A percentile compares a stretch with the other conserved stretches of the same genome.
These are phyloP conservation scores for Globisporangium rhizosaccharum DNA, from an alignment of 352 stramenopile species.

Conservation along the genomic window DNA sequence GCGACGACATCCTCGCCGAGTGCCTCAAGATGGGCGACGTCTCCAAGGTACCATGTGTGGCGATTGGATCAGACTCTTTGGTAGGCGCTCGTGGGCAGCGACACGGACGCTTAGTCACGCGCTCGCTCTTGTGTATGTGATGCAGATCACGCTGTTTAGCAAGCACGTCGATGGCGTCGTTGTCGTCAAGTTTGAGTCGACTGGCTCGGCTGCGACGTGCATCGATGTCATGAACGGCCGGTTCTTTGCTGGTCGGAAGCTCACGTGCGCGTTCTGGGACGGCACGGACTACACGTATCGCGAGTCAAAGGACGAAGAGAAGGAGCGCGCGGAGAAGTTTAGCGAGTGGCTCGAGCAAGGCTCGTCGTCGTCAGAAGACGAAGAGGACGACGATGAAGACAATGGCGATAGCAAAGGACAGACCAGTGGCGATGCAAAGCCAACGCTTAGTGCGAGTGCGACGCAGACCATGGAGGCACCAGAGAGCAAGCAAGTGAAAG, in stretches of 20 bases:
- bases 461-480: background rate
- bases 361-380: constrained; percentile 49
- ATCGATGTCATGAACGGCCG: constrained; percentile 87
- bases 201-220: constrained; percentile 79
- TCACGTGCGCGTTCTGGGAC: constrained; percentile 93
- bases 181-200: constrained; percentile 92
- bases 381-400: constrained; percentile 19
- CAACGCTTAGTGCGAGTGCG: background rate
- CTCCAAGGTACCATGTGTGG: constrained; percentile 33
- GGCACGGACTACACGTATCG: constrained; percentile 92
- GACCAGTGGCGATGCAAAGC: background rate
- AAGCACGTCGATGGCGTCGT: constrained; percentile 91
- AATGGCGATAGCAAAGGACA: background rate
- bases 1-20: constrained; percentile 74
- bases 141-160: constrained; percentile 94
- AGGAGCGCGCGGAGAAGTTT: constrained; percentile 91
- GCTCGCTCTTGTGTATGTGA: constrained; percentile 9
- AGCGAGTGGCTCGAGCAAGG: constrained; percentile 91
- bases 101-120: background rate
- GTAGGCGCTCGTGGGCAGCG: constrained; percentile 8
- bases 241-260: constrained; percentile 82
- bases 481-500: no score
- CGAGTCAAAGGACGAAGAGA: constrained; percentile 71
- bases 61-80: background rate
- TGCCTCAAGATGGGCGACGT: constrained; percentile 87